Evolutionary conservation across 352 stramenopile species (phyloP).

Genomic region (Phytophthora quininea): DNA sequence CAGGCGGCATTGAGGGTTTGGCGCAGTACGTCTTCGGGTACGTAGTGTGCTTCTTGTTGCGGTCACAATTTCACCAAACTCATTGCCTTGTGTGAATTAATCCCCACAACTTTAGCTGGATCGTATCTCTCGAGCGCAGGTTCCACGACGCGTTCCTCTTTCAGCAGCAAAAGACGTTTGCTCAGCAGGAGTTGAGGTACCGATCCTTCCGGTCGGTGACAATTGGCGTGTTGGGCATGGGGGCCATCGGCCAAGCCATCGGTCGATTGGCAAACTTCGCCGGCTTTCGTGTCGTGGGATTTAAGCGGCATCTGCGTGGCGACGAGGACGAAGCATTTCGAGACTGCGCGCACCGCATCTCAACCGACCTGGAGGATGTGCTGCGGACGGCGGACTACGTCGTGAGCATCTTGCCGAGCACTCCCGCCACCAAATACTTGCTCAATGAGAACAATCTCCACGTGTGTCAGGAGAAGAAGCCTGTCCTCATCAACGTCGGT

Average conservation of each 20-base stretch:
- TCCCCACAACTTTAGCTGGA: conserved; percentile 36
- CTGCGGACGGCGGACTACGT: conserved; percentile 71
- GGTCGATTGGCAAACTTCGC: conserved; percentile 49
- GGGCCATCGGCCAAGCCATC: conserved; percentile 70
- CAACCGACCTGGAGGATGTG: conserved; percentile 51
- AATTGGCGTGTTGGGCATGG: conserved; percentile 55
- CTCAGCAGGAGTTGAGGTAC: conserved; percentile 43
- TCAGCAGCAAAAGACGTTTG: conserved; percentile 49
- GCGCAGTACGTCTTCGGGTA: conserved; percentile 73
- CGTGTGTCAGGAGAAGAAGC: conserved; percentile 56
- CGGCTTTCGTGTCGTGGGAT: conserved; percentile 70
- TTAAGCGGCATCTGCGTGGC: conserved; percentile 57
- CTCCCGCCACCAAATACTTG: conserved; percentile 65
- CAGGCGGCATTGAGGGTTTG: conserved; percentile 66
- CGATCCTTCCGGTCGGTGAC: conserved; percentile 60
- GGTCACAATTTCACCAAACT: background rate
- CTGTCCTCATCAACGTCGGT: conserved; percentile 90
- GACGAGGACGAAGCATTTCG: conserved; percentile 16
- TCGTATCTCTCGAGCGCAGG: conserved; percentile 67
- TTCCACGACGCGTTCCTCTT: conserved; percentile 53
- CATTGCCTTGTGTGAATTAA: background rate
- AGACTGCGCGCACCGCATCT: conserved; percentile 45
- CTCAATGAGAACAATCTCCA: conserved; percentile 55
- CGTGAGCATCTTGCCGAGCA: conserved; percentile 87
- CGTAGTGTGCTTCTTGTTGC: conserved; percentile 2